phyloP scores from a whole-genome alignment of 2,329 filamentous ascomycete species.

The Stachybotrys chlorohalonatus region DNA sequence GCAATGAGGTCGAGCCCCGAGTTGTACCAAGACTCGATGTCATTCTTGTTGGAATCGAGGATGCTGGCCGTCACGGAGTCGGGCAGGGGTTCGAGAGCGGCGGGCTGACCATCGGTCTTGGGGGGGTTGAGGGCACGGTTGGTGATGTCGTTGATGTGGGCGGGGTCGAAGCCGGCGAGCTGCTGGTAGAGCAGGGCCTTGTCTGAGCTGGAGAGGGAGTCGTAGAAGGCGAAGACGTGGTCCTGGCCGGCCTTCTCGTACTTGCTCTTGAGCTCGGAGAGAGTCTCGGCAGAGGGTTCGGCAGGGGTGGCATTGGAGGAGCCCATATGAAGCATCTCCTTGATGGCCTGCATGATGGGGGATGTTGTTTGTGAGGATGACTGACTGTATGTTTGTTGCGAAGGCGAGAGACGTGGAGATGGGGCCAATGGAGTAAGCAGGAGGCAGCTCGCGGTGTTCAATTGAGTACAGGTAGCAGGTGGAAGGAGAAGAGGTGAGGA shows the following conservation, averaged over 20 bases:
- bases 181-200: conserved; percentile 76
- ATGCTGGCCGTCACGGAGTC: conserved; percentile 81
- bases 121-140: conserved; percentile 73
- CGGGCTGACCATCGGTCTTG: conserved; percentile 46
- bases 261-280: conserved; percentile 61
- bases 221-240: conserved; percentile 74
- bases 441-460: no score
- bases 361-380: no score
- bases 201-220: conserved; percentile 63
- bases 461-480: no score
- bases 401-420: no score
- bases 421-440: no score
- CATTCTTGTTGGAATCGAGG: conserved; percentile 72
- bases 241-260: conserved; percentile 70
- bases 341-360: conserved; percentile 31
- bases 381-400: no score
- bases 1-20: conserved; percentile 71
- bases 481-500: no score
- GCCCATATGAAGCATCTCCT: conserved; percentile 29
- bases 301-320: conserved; percentile 23
- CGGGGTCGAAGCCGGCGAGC: conserved; percentile 71
- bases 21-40: conserved; percentile 79
- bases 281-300: conserved; percentile 55
- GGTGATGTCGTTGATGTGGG: conserved; percentile 80
- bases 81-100: conserved; percentile 74